Evolutionary conservation across 768 basidiomycete genomes (phyloP).

Genomic region (Tricholoma furcatifolium): DNA sequence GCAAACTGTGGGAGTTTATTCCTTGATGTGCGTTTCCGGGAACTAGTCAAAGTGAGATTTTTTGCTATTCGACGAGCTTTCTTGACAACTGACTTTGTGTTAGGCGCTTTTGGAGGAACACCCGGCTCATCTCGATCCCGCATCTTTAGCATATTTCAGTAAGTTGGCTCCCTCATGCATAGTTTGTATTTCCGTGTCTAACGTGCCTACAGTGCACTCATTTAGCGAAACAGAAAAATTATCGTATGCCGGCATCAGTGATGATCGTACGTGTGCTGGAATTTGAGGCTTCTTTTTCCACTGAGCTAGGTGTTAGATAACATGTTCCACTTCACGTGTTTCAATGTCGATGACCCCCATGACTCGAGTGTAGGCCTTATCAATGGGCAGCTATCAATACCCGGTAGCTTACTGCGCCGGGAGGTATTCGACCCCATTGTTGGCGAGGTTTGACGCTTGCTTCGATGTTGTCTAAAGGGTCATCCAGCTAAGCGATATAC

Average conservation of each 20-base stretch:
- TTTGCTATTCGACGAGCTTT: constrained; percentile 1
- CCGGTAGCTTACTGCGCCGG: constrained; percentile 72
- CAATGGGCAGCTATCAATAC: constrained; percentile 82
- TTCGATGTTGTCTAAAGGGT: constrained; percentile 5
- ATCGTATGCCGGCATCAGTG: constrained; percentile 64
- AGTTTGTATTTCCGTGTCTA: background rate
- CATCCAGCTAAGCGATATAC: constrained; percentile 1
- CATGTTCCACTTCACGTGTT: constrained; percentile 88
- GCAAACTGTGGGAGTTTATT: constrained; percentile 87
- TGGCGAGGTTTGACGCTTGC: constrained; percentile 51
- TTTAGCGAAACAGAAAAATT: constrained; percentile 90
- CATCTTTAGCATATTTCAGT: constrained; percentile 83
- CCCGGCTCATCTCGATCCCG: constrained; percentile 78
- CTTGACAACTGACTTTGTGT: background rate
- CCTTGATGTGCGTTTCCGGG: constrained; percentile 83
- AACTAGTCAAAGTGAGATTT: constrained; percentile 60
- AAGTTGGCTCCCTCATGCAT: constrained; percentile 17
- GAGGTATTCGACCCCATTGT: constrained; percentile 93
- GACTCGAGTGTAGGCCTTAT: constrained; percentile 78
- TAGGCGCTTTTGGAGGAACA: constrained; percentile 71
- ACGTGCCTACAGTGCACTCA: constrained; percentile 56
- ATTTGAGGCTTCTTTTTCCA: background rate
- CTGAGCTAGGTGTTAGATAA: constrained; percentile 46
- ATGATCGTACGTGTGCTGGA: constrained; percentile 59
- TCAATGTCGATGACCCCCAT: constrained; percentile 82